Conservation (phyloP, 2,329 filamentous ascomycete species). For the Pseudovirgaria hyperparasitica region DNA sequence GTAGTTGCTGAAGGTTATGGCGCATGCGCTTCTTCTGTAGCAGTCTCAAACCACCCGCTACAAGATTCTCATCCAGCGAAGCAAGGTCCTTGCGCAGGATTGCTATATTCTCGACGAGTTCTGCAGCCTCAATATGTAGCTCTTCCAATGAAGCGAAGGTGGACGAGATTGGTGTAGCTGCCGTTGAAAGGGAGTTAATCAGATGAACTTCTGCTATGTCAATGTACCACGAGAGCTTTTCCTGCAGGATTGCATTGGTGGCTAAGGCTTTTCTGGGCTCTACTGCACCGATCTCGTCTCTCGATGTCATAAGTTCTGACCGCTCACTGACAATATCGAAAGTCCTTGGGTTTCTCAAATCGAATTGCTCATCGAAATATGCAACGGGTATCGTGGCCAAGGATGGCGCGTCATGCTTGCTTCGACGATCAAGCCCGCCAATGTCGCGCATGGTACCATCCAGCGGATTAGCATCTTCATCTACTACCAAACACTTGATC, state of each 20-base stretch:
- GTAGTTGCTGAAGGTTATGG: conserved; percentile 73
- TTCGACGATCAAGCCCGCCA: conserved; percentile 12
- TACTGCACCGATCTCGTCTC: conserved; percentile 35
- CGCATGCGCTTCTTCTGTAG: conserved; percentile 69
- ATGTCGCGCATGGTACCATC: conserved; percentile 31
- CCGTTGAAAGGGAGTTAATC: conserved; percentile 90
- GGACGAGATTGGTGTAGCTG: conserved; percentile 30
- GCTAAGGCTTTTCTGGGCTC: conserved; percentile 68
- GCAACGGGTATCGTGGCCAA: conserved; percentile 58
- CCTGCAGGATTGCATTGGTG: conserved; percentile 92
- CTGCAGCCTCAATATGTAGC: conserved; percentile 79
- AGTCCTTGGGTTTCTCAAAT: conserved; percentile 85
- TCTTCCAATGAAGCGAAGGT: conserved; percentile 33
- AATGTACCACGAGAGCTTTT: conserved; percentile 99
- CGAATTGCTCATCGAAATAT: conserved; percentile 92
- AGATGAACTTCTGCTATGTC: conserved; percentile 96
- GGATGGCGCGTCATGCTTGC: conserved; percentile 13
- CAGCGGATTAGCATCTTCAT: conserved; percentile 34
- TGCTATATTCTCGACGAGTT: conserved; percentile 81
- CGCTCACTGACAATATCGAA: conserved; percentile 95
- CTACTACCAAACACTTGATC: conserved; percentile 35
- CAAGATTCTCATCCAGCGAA: conserved; percentile 75
- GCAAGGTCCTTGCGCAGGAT: conserved; percentile 65
- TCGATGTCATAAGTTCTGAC: conserved; percentile 75
- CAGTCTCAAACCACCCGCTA: conserved; percentile 70